Base-by-base conservation (phyloP, 140 eudicot species). In the Bidens hawaiensis region DNA sequence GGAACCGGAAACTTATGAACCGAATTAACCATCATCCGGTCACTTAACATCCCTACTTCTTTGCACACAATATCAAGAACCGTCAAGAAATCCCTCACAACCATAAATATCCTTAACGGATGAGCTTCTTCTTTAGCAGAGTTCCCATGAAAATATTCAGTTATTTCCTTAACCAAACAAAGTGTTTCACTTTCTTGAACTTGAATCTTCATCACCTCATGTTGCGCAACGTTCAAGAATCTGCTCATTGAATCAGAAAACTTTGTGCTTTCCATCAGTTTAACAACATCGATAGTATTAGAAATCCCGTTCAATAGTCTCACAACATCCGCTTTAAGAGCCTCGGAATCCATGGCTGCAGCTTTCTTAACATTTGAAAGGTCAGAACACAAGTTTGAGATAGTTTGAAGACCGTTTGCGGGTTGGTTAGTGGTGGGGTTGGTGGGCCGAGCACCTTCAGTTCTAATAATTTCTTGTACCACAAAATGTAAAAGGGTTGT, bases 401-500 rank as follows among this genome's bases (percentile, higher is more conserved):
- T 83, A 28, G 75, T 80, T 67, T 88, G 95, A 70, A 93, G 85
- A 14, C 95, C 98, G n/a, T 83, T 75, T 76, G 74, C 46, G 70
- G 71, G 53, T 9, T 68, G 55, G 76, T 68, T 71, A 22, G 84
- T 58, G 6, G 42, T 64, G 13, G 62, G 52, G 65, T 26, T 46
- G 9, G 81, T 62, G 18, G 84, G 74, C 5, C 99, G 96, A 11
- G 89, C 79, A 6, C 95, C 94, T 75, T 88, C 99, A 0, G 66
- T 78, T 79, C 85, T 76, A 24, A 62, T 67, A 34, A 93, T 93
- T 70, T 93, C 99, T 60, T 88, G 95, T 30, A 93, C 96, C 16
- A 93, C 99, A 63, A 93, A 93, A 70, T 93, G 99, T 52, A 93
- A 59, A n/a, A 93, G 96, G 1, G 96, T 85, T 1, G 99, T 93